Conservation (phyloP, 768 basidiomycete species). For the Lepiota subincarnata region DNA sequence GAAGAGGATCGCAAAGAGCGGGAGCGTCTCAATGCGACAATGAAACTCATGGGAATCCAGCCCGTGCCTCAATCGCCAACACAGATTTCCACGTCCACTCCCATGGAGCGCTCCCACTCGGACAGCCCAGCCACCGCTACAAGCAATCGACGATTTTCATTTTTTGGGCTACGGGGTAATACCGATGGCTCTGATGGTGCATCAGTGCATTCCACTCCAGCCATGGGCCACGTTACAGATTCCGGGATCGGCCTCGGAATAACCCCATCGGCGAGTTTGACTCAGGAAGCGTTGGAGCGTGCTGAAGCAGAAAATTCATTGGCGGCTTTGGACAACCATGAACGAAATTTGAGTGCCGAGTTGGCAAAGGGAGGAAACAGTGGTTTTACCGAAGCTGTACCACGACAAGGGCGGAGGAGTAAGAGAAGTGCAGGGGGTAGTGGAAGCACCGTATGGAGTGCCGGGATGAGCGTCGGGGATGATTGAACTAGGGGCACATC, state of each 20-base stretch:
- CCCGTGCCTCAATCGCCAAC: slow-evolving; percentile 45
- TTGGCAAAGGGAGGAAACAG: slow-evolving; percentile 68
- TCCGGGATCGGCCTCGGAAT: slow-evolving; percentile 29
- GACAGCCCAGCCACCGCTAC: slow-evolving; percentile 25
- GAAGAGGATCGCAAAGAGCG: slow-evolving; percentile 88
- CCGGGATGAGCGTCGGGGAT: slow-evolving; percentile 70
- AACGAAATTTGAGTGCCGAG: slow-evolving; percentile 66
- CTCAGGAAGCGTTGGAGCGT: slow-evolving; percentile 73
- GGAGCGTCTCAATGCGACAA: slow-evolving; percentile 82
- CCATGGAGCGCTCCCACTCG: slow-evolving; percentile 24
- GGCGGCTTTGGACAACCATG: slow-evolving; percentile 76
- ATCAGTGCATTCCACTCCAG: slow-evolving; percentile 42
- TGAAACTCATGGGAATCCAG: slow-evolving; percentile 93
- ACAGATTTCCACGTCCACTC: slow-evolving; percentile 21
- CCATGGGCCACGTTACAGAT: slow-evolving; percentile 23
- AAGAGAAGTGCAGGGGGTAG: slow-evolving; percentile 60
- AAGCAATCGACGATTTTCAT: slow-evolving; percentile 56
- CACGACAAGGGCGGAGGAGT: slow-evolving; percentile 54
- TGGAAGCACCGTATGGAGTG: slow-evolving; percentile 81
- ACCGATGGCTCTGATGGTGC: slow-evolving; percentile 40
- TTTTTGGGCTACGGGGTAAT: slow-evolving; percentile 52
- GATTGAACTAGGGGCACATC: slow-evolving; percentile 16
- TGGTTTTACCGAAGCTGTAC: slow-evolving; percentile 76
- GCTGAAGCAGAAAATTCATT: slow-evolving; percentile 75
- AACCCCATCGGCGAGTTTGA: slow-evolving; percentile 42